Conservation (phyloP, 2,329 filamentous ascomycete genomes). For the Beauveria medogensis region DNA sequence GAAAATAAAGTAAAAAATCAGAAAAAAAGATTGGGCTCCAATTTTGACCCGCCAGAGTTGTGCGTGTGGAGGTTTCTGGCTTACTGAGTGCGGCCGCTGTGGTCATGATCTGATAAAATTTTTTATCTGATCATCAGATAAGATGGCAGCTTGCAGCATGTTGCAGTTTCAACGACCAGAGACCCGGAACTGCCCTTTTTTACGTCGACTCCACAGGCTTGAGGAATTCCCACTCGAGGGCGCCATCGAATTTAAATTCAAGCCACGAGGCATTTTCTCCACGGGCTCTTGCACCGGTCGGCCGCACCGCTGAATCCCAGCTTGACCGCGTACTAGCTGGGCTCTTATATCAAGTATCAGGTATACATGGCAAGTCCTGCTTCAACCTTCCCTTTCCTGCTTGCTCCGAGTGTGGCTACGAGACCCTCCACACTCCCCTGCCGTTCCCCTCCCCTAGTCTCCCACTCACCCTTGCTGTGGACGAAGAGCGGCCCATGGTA, state of each 20-base stretch:
- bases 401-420: not conserved
- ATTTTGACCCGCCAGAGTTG: not conserved
- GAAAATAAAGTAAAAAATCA: not conserved
- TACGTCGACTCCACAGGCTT: not conserved
- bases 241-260: not conserved
- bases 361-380: not conserved
- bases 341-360: too few species aligned
- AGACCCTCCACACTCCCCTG: not conserved
- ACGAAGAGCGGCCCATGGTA: not conserved
- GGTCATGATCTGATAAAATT: slow-evolving; percentile 14
- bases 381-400: not conserved
- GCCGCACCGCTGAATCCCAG: not conserved
- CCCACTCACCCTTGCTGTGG: not conserved
- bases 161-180: slow-evolving; percentile 1
- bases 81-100: not conserved
- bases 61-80: slow-evolving; percentile 2
- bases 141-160: slow-evolving; percentile 10
- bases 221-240: not conserved
- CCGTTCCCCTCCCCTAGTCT: not conserved
- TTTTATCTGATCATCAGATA: slow-evolving; percentile 18
- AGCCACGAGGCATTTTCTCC: not conserved
- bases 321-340: not conserved
- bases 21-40: not conserved
- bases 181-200: not conserved
- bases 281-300: too few species aligned